Conservation (phyloP, 129 eudicot species). For the Helianthus annuus region DNA sequence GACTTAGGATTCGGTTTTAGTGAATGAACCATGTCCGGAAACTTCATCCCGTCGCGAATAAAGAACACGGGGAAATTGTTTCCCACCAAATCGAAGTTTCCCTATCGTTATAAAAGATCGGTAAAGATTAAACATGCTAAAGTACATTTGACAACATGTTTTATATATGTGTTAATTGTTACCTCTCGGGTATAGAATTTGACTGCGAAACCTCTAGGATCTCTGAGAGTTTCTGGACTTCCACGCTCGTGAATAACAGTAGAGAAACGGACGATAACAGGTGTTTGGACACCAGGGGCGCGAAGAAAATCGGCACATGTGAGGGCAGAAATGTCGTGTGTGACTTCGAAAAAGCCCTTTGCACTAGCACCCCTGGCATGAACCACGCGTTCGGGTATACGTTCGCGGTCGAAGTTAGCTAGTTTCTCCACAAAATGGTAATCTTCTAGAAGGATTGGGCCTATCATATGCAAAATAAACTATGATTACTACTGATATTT, state of each 20-base stretch:
- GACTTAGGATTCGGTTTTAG: constrained; percentile 85
- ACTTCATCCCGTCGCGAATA: constrained; percentile 74
- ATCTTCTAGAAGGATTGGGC: constrained; percentile 87
- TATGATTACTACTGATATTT: not conserved
- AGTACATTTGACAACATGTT: not conserved
- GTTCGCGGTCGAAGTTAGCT: constrained; percentile 79
- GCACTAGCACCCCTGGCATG: constrained; percentile 66
- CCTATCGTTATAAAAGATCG: constrained; percentile 34
- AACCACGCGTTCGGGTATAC: constrained; percentile 88
- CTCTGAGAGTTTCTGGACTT: constrained; percentile 82
- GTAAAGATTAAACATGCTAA: not conserved
- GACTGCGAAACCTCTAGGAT: constrained; percentile 84
- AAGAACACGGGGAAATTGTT: constrained; percentile 88
- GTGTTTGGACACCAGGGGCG: constrained; percentile 88
- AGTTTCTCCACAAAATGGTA: constrained; percentile 86
- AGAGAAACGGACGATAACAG: constrained; percentile 84
- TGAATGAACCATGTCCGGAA: constrained; percentile 85
- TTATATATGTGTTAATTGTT: not conserved
- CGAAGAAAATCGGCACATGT: constrained; percentile 85
- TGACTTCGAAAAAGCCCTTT: constrained; percentile 6
- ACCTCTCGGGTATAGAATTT: constrained; percentile 92
- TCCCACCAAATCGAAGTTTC: constrained; percentile 82
- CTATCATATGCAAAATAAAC: constrained; percentile 27
- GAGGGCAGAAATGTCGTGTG: constrained; percentile 59
- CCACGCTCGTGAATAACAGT: constrained; percentile 90